A percentile compares a stretch with the other conserved stretches of the same genome.
These are phyloP conservation scores for Backusella parvicylindrica DNA, from an alignment of 192 early-diverging fungal genomes.

Conservation along the genomic window DNA sequence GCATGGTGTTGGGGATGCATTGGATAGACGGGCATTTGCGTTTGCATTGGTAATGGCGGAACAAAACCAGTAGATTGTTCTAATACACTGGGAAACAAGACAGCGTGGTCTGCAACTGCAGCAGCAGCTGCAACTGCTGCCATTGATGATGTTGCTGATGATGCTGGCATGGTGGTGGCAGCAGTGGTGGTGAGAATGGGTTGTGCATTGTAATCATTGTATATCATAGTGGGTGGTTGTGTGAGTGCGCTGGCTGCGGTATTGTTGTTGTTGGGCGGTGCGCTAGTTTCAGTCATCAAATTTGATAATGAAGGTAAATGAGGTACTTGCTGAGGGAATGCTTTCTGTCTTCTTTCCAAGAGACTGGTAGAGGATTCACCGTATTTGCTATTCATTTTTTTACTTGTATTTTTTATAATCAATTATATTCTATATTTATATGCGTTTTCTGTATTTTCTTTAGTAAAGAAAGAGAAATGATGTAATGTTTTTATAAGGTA, in stretches of 20 bases:
- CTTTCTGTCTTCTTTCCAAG: conserved; percentile 10
- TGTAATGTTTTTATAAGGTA: conserved; percentile 1
- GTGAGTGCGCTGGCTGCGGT: neutral
- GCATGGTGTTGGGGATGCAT: neutral
- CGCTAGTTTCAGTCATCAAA: neutral
- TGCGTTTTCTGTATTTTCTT: neutral
- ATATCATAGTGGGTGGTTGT: neutral
- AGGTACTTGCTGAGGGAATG: conserved; percentile 4
- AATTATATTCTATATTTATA: neutral
- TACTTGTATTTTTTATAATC: neutral
- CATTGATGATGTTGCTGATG: neutral
- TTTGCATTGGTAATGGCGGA: neutral
- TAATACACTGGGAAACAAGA: neutral
- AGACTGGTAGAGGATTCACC: conserved; percentile 9
- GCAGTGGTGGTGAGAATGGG: neutral
- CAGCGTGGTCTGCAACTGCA: neutral
- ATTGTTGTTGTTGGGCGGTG: neutral
- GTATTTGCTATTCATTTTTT: neutral
- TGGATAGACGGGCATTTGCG: neutral
- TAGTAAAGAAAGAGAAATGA: neutral
- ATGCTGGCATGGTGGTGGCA: neutral
- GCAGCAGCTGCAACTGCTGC: neutral
- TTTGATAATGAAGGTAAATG: conserved; percentile 13
- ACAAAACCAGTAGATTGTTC: neutral
- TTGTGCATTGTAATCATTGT: neutral